phyloP scores from a whole-genome alignment of 768 basidiomycete genomes.

The Xanthoconium purpureum region DNA sequence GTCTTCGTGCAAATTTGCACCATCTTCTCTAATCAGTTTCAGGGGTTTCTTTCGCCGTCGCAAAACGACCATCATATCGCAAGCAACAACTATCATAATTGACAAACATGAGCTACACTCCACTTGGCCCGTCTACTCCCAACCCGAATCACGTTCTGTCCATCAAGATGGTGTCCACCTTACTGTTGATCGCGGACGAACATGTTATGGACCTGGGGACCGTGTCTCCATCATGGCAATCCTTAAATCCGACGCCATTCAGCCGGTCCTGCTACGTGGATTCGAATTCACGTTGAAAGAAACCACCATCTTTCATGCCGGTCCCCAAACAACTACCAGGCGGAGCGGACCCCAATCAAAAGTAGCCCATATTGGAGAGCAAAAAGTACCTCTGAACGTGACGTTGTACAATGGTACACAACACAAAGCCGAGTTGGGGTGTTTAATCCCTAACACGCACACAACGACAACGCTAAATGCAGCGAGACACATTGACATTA shows the following conservation, averaged over 20 bases:
- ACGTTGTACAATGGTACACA: constrained; percentile 70
- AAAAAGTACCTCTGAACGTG: constrained; percentile 68
- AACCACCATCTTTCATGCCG: constrained; percentile 68
- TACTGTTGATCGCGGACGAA: constrained; percentile 68
- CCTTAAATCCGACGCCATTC: constrained; percentile 65
- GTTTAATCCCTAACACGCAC: constrained; percentile 67
- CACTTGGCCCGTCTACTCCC: constrained; percentile 88
- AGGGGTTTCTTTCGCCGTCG: constrained; percentile 79
- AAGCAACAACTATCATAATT: constrained; percentile 70
- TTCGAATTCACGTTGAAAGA: constrained; percentile 83
- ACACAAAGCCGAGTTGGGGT: constrained; percentile 70
- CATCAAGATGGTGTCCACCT: constrained; percentile 69
- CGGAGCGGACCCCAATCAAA: constrained; percentile 58
- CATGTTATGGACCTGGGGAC: constrained; percentile 87
- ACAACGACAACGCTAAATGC: constrained; percentile 79
- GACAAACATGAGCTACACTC: constrained; percentile 94
- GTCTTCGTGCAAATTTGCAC: constrained; percentile 14
- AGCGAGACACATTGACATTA: constrained; percentile 83
- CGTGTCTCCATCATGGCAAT: constrained; percentile 68
- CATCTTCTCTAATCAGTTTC: neutral
- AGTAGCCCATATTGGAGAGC: constrained; percentile 58
- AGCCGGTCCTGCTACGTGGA: constrained; percentile 72
- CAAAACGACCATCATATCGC: constrained; percentile 65
- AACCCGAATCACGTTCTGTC: constrained; percentile 67
- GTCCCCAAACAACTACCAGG: constrained; percentile 48